These are phyloP conservation scores for Juglanconis sp. DNA, from an alignment of 2,329 filamentous ascomycete species.

Conservation along the genomic window DNA sequence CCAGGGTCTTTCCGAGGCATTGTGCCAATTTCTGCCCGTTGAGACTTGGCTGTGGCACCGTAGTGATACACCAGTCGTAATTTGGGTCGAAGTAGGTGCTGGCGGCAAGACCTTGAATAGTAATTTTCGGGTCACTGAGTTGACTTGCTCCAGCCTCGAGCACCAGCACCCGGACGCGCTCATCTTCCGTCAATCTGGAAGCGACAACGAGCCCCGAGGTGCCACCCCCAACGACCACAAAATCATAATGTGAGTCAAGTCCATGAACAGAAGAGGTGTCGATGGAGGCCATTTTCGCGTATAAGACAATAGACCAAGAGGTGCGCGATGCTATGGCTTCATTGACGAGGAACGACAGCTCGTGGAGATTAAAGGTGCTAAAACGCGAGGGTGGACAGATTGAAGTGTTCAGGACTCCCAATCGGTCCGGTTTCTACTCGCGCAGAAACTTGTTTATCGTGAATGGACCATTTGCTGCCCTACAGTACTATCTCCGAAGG, in stretches of 20 bases:
- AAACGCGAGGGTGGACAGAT: too few relatives aligned
- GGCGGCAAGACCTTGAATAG: constrained; percentile 33
- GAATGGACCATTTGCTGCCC: too few relatives aligned
- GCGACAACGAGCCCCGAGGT: constrained; percentile 47
- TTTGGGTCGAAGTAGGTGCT: constrained; percentile 31
- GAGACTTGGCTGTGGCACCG: constrained; percentile 27
- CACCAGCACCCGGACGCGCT: constrained; percentile 33
- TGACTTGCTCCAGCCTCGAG: constrained; percentile 37
- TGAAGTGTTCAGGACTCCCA: too few relatives aligned
- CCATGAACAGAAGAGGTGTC: not conserved
- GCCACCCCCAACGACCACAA: constrained; percentile 47
- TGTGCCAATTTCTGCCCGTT: constrained; percentile 5
- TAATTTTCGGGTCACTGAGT: constrained; percentile 32
- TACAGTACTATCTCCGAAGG: too few relatives aligned
- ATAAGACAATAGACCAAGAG: not conserved
- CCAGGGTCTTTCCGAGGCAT: constrained; percentile 4
- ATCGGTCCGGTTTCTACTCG: too few relatives aligned
- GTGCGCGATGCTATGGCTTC: not conserved
- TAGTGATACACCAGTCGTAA: constrained; percentile 40
- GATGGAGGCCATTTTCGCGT: not conserved
- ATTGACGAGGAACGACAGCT: not conserved
- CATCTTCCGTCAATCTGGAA: constrained; percentile 36
- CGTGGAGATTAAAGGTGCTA: not conserved
- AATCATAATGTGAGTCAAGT: constrained; percentile 35
- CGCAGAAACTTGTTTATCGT: too few relatives aligned